Conservation (phyloP, 257 asterid genomes). For the Linaria vulgaris region DNA sequence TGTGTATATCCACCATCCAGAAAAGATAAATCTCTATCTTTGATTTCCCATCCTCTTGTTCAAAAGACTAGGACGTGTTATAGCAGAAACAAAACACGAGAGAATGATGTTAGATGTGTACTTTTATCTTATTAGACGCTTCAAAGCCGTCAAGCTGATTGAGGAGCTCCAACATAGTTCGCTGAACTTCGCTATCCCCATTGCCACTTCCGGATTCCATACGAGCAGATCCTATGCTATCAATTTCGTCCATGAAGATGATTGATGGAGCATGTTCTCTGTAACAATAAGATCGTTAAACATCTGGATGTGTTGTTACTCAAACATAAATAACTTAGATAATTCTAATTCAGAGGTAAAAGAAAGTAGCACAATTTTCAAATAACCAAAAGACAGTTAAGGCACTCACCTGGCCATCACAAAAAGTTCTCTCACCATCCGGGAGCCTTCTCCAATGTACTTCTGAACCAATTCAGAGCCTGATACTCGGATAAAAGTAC, state of each 20-base stretch:
- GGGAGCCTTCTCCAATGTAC: constrained; percentile 79
- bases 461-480: constrained; percentile 77
- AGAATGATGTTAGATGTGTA: constrained; percentile 17
- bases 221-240: constrained; percentile 72
- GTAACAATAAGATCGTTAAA: constrained; percentile 19
- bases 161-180: constrained; percentile 74
- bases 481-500: constrained; percentile 70
- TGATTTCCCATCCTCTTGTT: neutral
- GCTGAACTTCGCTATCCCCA: constrained; percentile 74
- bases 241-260: constrained; percentile 77
- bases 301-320: neutral
- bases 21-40: neutral
- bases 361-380: neutral
- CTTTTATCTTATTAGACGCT: constrained; percentile 76
- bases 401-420: constrained; percentile 70
- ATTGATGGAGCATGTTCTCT: constrained; percentile 80
- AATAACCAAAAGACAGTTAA: neutral
- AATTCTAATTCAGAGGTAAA: neutral
- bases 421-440: constrained; percentile 80
- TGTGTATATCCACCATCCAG: constrained; percentile 21
- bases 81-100: neutral
- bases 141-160: constrained; percentile 81
- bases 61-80: neutral
- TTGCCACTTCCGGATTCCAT: constrained; percentile 84
- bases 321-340: neutral